Evolutionary conservation across 495 filamentous ascomycete species (phyloP), one percentile per base, ranked within the genome.

Genomic region (Baudoinia panamericana): DNA sequence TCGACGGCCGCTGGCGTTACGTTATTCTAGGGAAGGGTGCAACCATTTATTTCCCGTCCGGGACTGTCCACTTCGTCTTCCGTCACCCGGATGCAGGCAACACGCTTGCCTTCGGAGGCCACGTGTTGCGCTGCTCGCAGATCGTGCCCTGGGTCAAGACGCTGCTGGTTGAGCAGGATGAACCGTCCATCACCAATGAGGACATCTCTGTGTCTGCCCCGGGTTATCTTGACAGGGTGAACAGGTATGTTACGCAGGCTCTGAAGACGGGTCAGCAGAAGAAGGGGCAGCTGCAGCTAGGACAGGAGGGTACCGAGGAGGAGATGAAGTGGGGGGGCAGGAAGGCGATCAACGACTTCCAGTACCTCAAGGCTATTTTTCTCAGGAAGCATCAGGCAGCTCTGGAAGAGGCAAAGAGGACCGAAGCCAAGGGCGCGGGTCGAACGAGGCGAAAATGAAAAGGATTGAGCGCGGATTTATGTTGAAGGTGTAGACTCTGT

Each of bases 61-160:
- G 59, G 21, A 60, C 57, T 9, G 56, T 62, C 17, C 57, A 60
- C 46, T 57, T 53, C 41, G 57, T 62, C 25, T 60, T 58, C 39
- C 51, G 59, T 22, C 43, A 43, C 13, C 37, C 31, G 4, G 24
- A 12, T 16, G 45, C 30, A 11, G 39, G 48, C 26, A 38, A 45
- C 26, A 52, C 50, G 5, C 36, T 52, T 4, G 44, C 50, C 0
- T 48, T 48, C 37, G 50, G 50, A n/a, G 50, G 50, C 23, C 50
- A 52, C 24, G 40, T 48, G 5, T 26, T 52, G 5, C 44, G 50
- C 22, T 52, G 50, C 30, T 48, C 45, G 12, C 43, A 48, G 35
- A 41, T 52, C 25, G 39, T 45, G 4, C 28, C 19, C 10, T 52
- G 50, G 50, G 20, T 48, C 15, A 26, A 37, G 8, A 39, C 36